phyloP scores from a whole-genome alignment of 140 eudicot genomes.

The Flaveria floridana region DNA sequence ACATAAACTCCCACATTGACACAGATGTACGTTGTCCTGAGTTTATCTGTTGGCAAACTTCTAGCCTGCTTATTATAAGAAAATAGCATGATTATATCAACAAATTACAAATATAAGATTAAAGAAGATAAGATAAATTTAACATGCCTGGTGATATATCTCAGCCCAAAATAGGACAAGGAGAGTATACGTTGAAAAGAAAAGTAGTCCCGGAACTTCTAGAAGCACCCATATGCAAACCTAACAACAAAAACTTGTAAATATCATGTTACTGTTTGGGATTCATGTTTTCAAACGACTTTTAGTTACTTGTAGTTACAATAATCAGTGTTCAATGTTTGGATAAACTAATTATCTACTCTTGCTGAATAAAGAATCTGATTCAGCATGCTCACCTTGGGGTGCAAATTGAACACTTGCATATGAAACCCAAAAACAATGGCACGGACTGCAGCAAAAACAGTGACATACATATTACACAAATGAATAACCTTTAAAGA shows the following conservation, averaged over 20 bases:
- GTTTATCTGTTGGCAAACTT: slow-evolving; percentile 83
- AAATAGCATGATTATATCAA: background rate
- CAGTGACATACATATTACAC: background rate
- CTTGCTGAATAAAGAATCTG: background rate
- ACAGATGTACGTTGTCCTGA: slow-evolving; percentile 51
- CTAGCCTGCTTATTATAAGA: slow-evolving; percentile 60
- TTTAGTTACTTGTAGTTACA: background rate
- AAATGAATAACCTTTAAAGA: background rate
- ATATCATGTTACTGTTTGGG: background rate
- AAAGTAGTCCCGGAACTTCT: slow-evolving; percentile 82
- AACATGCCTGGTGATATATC: slow-evolving; percentile 84
- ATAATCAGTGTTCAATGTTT: background rate
- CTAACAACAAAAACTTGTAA: slow-evolving; percentile 37
- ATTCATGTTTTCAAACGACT: background rate
- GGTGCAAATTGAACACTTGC: slow-evolving; percentile 59
- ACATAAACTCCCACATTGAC: slow-evolving; percentile 59
- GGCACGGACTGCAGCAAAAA: slow-evolving; percentile 58
- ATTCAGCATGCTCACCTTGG: slow-evolving; percentile 48
- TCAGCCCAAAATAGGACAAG: slow-evolving; percentile 98
- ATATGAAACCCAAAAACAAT: slow-evolving; percentile 71
- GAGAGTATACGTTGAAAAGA: slow-evolving; percentile 88
- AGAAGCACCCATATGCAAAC: slow-evolving; percentile 55
- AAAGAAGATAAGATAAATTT: background rate
- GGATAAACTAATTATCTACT: background rate
- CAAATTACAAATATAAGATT: background rate